A percentile compares a stretch with the other conserved stretches of the same genome.
phyloP scores from a whole-genome alignment of 2,329 filamentous ascomycete species.

The Venturia effusa region DNA sequence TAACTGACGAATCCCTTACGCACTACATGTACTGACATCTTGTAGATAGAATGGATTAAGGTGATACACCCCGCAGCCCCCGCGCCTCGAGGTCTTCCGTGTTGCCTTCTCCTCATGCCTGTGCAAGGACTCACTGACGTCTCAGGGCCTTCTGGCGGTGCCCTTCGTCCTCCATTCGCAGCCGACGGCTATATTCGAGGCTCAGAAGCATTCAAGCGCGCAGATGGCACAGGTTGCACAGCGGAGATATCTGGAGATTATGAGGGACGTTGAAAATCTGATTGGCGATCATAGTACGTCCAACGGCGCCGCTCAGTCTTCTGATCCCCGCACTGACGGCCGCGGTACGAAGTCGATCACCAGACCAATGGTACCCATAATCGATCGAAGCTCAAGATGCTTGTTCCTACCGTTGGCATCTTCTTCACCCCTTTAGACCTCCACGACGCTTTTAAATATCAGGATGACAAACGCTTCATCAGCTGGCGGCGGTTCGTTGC shows the following conservation, averaged over 20 bases:
- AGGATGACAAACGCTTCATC: conserved; percentile 77
- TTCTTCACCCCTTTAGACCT: conserved; percentile 87
- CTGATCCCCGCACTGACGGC: not conserved
- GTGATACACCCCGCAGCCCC: conserved; percentile 21
- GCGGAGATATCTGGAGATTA: conserved; percentile 85
- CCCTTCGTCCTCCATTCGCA: conserved; percentile 96
- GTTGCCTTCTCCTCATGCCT: not conserved
- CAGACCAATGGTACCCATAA: conserved; percentile 53
- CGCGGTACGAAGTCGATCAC: conserved; percentile 55
- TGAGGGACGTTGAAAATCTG: conserved; percentile 84
- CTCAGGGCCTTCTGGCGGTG: conserved; percentile 46
- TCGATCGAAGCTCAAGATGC: conserved; percentile 81
- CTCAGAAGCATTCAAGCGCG: conserved; percentile 51
- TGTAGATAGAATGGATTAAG: conserved; percentile 83
- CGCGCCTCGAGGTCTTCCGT: not conserved
- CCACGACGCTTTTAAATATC: conserved; percentile 82
- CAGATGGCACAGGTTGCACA: conserved; percentile 73
- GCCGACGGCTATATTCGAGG: conserved; percentile 75
- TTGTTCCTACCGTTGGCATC: conserved; percentile 82
- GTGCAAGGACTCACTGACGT: not conserved
- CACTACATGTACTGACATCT: conserved; percentile 12
- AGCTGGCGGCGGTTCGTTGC: conserved; percentile 86
- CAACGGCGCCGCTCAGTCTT: not conserved
- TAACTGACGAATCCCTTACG: conserved; percentile 25
- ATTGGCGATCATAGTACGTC: conserved; percentile 78